Evolutionary conservation across 768 basidiomycete genomes (phyloP).

Genomic region (Agaricus subrufescens): DNA sequence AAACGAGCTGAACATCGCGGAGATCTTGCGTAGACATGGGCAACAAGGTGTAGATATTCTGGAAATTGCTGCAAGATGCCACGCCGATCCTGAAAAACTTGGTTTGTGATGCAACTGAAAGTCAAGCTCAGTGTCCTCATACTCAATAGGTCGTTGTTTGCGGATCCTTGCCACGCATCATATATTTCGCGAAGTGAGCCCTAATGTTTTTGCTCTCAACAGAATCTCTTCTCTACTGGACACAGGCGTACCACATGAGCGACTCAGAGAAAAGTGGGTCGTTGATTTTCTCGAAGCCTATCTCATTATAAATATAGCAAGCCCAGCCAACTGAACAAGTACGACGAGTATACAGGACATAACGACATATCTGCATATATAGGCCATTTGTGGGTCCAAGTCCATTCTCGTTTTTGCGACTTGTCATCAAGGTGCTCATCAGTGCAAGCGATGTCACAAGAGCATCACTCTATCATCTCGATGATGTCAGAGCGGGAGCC

Average conservation of each 20-base stretch:
- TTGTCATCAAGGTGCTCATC: neutral
- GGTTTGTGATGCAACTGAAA: neutral
- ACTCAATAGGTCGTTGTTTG: slow-evolving; percentile 16
- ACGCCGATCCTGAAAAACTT: slow-evolving; percentile 4
- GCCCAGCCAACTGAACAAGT: slow-evolving; percentile 5
- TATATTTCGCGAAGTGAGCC: slow-evolving; percentile 20
- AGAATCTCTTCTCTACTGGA: slow-evolving; percentile 16
- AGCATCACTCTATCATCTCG: slow-evolving; percentile 6
- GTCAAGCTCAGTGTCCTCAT: neutral
- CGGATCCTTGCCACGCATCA: slow-evolving; percentile 20
- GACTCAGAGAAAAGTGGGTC: neutral
- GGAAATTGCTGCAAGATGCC: neutral
- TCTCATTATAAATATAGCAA: neutral
- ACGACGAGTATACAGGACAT: neutral
- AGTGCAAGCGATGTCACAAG: slow-evolving; percentile 4
- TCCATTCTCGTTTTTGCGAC: neutral
- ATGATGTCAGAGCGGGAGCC: neutral
- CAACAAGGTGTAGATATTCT: neutral
- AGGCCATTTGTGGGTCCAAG: slow-evolving; percentile 5
- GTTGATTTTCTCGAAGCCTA: neutral
- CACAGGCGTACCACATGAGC: slow-evolving; percentile 6
- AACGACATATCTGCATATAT: slow-evolving; percentile 5
- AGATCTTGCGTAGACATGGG: neutral
- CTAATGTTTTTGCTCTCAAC: slow-evolving; percentile 22
- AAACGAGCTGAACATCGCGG: slow-evolving; percentile 8